Conservation (phyloP, 495 filamentous ascomycete species). For the Echria macrotheca region DNA sequence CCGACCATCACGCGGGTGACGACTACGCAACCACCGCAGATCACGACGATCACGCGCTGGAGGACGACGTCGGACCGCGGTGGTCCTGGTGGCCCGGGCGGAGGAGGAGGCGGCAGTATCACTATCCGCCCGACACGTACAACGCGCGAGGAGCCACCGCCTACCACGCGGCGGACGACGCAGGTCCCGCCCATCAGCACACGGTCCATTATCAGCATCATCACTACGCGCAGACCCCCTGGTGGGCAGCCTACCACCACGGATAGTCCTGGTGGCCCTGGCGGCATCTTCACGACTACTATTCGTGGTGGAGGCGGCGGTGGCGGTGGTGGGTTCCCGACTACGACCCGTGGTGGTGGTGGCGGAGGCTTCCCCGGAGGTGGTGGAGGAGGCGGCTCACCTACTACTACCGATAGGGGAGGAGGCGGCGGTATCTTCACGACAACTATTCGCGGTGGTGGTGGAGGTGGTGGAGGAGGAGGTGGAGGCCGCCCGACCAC, state of each 20-base stretch:
- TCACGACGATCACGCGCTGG: constrained; percentile 9
- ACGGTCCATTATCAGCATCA: neutral
- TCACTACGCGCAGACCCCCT: neutral
- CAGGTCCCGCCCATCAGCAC: neutral
- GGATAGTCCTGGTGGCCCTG: neutral
- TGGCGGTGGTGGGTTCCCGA: neutral
- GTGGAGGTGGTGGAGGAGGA: neutral
- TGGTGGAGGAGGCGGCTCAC: neutral
- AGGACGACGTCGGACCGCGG: neutral
- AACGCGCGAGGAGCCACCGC: neutral
- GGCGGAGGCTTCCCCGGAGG: neutral
- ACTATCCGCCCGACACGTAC: constrained; percentile 7
- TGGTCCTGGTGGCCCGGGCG: constrained; percentile 6
- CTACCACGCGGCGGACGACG: neutral
- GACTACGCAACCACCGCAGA: constrained; percentile 7
- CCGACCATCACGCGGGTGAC: constrained; percentile 1
- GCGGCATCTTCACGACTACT: neutral
- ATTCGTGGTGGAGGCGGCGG: constrained; percentile 5
- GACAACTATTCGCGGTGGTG: neutral
- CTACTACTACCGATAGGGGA: neutral
- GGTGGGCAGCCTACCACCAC: no score
- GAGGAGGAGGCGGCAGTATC: neutral
- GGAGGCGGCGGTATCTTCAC: constrained; percentile 4
- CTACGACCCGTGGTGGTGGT: constrained; percentile 3
- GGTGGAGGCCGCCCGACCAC: constrained; percentile 2